These are phyloP conservation scores for Yarrowia keelungensis DNA, from an alignment of 805 yeast genomes.

Conservation along the genomic window DNA sequence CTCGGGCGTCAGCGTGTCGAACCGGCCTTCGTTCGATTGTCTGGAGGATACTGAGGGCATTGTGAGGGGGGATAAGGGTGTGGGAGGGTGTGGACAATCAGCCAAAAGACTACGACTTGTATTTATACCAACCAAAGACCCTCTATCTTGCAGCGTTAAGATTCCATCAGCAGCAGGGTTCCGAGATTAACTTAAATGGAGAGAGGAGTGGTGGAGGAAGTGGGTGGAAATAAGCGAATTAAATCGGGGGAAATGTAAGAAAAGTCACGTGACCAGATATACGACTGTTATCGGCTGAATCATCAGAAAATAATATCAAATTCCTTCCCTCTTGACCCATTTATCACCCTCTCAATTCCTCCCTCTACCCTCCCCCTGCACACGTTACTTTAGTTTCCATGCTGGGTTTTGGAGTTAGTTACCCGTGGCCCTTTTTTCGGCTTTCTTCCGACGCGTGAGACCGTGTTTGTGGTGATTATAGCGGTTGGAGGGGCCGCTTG, in stretches of 20 bases:
- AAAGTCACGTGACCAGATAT: too few species aligned
- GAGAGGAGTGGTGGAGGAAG: too few species aligned
- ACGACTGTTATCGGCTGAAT: too few species aligned
- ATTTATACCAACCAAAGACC: background rate
- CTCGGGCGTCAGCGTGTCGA: conserved; percentile 35
- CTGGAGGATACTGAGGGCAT: conserved; percentile 25
- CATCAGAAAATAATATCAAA: too few species aligned
- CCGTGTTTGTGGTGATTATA: too few species aligned
- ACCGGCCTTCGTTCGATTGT: conserved; percentile 13
- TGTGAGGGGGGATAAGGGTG: background rate
- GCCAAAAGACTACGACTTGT: too few species aligned
- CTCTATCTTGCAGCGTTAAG: background rate
- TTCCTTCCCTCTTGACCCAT: too few species aligned
- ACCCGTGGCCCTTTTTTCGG: background rate
- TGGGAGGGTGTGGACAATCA: background rate
- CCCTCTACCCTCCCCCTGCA: background rate
- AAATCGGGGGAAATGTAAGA: too few species aligned
- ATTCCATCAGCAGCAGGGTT: conserved; percentile 4
- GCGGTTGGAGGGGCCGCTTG: too few species aligned
- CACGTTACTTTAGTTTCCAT: background rate
- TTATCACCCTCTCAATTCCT: too few species aligned
- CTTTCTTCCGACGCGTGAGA: background rate
- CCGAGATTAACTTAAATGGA: conserved; percentile 5
- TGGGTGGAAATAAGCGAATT: too few species aligned
- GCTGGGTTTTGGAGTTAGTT: too few species aligned